Percentiles rank a stretch among this genome's conserved stretches.
Evolutionary conservation across 1,284 basidiomycete species (phyloP).

Genomic region (Cutaneotrichosporon sp.): DNA sequence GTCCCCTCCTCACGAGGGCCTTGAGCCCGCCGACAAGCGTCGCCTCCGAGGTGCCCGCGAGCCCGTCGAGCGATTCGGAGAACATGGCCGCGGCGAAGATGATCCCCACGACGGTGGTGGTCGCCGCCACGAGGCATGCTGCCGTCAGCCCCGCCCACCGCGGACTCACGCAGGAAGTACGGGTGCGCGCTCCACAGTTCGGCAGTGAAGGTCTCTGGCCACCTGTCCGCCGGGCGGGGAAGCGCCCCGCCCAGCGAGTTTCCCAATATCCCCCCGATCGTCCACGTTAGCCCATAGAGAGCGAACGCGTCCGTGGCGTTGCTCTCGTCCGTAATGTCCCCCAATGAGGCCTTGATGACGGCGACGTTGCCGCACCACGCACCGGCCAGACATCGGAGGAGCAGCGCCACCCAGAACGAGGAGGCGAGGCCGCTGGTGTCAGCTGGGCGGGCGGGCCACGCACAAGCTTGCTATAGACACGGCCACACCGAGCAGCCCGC

Average conservation of each 20-base stretch:
- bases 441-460: neutral
- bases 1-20: neutral
- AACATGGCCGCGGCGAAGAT: constrained; percentile 53
- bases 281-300: constrained; percentile 52
- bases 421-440: constrained; percentile 41
- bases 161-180: constrained; percentile 53
- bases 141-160: neutral
- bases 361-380: constrained; percentile 52
- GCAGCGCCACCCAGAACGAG: constrained; percentile 46
- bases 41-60: neutral
- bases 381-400: constrained; percentile 42
- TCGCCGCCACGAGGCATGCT: constrained; percentile 54
- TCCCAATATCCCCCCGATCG: constrained; percentile 46
- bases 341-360: constrained; percentile 48
- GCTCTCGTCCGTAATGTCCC: constrained; percentile 51
- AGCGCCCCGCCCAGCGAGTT: constrained; percentile 45
- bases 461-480: constrained; percentile 28
- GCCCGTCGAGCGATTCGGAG: constrained; percentile 35
- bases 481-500: constrained; percentile 45
- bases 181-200: constrained; percentile 52
- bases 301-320: constrained; percentile 53
- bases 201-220: constrained; percentile 51
- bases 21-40: neutral
- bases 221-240: constrained; percentile 55
- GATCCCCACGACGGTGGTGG: constrained; percentile 52